Conservation (phyloP, 768 basidiomycete genomes). For the Myochromella boudieri region DNA sequence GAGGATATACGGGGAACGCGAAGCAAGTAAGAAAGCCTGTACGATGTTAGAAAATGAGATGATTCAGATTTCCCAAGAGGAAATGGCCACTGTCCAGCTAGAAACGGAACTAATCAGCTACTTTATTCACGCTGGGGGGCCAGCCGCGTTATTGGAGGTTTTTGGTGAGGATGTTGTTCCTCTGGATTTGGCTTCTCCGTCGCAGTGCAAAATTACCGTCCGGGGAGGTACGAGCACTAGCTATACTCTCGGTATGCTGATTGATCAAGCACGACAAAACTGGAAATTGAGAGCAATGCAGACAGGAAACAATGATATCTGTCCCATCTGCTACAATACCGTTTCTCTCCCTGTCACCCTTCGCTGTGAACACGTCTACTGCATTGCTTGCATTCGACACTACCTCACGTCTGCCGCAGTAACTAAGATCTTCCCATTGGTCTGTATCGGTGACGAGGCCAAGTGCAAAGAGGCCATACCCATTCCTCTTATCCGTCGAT, state of each 20-base stretch:
- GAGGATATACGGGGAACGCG: slow-evolving; percentile 44
- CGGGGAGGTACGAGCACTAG: slow-evolving; percentile 58
- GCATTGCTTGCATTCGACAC: slow-evolving; percentile 46
- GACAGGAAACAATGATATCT: slow-evolving; percentile 24
- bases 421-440: slow-evolving; percentile 53
- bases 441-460: slow-evolving; percentile 61
- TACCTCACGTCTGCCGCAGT: slow-evolving; percentile 43
- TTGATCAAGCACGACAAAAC: slow-evolving; percentile 38
- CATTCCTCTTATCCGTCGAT: slow-evolving; percentile 47
- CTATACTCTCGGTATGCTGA: slow-evolving; percentile 42
- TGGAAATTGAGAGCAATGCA: not conserved
- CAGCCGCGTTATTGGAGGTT: slow-evolving; percentile 48
- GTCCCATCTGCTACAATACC: slow-evolving; percentile 56
- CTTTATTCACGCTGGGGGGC: slow-evolving; percentile 50
- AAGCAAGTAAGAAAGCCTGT: slow-evolving; percentile 39
- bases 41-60: slow-evolving; percentile 47
- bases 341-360: slow-evolving; percentile 41
- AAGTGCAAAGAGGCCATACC: slow-evolving; percentile 55
- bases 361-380: slow-evolving; percentile 51
- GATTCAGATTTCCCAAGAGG: slow-evolving; percentile 42
- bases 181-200: slow-evolving; percentile 38
- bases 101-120: slow-evolving; percentile 41
- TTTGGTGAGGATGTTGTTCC: slow-evolving; percentile 55
- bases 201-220: slow-evolving; percentile 42
- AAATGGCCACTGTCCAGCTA: slow-evolving; percentile 38